These are phyloP conservation scores for Symmetrospora coprosmae DNA, from an alignment of 768 basidiomycete species.

Conservation along the genomic window DNA sequence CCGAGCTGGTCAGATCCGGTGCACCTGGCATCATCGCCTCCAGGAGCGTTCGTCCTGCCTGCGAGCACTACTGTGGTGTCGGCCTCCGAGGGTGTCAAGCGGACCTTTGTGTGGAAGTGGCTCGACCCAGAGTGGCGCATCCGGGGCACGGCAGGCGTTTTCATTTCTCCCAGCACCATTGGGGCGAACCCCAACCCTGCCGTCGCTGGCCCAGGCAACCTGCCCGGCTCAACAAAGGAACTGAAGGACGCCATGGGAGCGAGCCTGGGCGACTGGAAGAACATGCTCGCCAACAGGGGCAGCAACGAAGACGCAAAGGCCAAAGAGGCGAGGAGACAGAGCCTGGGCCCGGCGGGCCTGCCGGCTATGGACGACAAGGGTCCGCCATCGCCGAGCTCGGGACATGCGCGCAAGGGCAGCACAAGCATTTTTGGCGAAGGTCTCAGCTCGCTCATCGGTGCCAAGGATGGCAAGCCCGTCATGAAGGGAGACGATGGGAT, in stretches of 20 bases:
- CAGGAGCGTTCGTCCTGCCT: slow-evolving; percentile 38
- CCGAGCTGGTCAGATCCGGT: slow-evolving; percentile 37
- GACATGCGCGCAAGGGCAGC: slow-evolving; percentile 10
- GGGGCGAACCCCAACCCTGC: slow-evolving; percentile 22
- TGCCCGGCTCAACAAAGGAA: slow-evolving; percentile 10
- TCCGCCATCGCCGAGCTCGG: neutral
- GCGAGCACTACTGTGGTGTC: slow-evolving; percentile 34
- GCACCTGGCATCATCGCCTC: slow-evolving; percentile 37
- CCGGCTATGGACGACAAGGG: too few species aligned
- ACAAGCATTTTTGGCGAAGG: slow-evolving; percentile 10
- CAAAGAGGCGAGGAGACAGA: neutral
- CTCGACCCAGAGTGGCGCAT: slow-evolving; percentile 42
- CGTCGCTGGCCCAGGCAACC: neutral
- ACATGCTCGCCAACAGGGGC: neutral
- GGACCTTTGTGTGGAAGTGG: slow-evolving; percentile 41
- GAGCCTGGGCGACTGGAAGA: slow-evolving; percentile 14
- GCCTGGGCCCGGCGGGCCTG: neutral
- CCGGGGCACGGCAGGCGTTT: slow-evolving; percentile 25
- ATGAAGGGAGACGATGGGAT: neutral
- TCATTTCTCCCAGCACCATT: slow-evolving; percentile 14
- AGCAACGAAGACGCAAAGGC: neutral
- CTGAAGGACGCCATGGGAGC: slow-evolving; percentile 17
- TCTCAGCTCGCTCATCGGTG: neutral
- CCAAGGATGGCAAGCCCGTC: slow-evolving; percentile 14
- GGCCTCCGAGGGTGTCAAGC: slow-evolving; percentile 35